Evolutionary conservation across 2,329 filamentous ascomycete species (phyloP), one percentile per base, ranked within the genome.

Genomic region (Fusarium sulawesiense): DNA sequence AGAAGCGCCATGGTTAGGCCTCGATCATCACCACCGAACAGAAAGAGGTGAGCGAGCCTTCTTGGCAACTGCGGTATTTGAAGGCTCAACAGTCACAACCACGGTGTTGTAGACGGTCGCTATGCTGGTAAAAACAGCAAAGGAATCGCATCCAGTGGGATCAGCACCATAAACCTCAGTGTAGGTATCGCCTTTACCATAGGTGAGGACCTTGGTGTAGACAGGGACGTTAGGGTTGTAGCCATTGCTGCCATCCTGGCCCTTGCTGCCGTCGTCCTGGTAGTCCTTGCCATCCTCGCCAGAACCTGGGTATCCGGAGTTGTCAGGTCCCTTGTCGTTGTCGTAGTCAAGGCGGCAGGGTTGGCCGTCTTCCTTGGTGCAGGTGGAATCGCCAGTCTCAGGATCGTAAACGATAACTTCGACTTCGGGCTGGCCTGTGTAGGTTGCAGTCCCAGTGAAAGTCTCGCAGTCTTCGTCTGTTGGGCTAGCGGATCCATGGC

Each of bases 51-150:
- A 72, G 3, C 69, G 66, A 23, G 40, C 61, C 48, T 68, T 61
- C 42, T 60, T 49, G 30, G 50, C 34, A 50, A 44, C 21, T 18
- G 49, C 47, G 12, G 68, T 46, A 20, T 50, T 63, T 23, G 74
- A 63, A n/a, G 63, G 34, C 8, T 59, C 62, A 30, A 78, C 70
- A 8, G 79, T 80, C 59, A 77, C 73, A 18, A 75, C 62, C n/a
- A 81, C 71, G 2, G 79, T 82, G 71, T 80, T 81, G 67, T 78
- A 81, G 34, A 77, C 71, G 16, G 79, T 80, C 13, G 75, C 65
- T 25, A 79, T 74, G 44, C 74, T 77, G 27, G 78, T 79, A 7
- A 75, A 77, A 23, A 73, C 60, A 14, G 70, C 60, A 51, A 60
- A 67, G 4, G 63, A 58, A 30, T 75, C 63, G 30, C 76, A 79